Conservation (phyloP, 331 rosid species). For the Malus hybrid region DNA sequence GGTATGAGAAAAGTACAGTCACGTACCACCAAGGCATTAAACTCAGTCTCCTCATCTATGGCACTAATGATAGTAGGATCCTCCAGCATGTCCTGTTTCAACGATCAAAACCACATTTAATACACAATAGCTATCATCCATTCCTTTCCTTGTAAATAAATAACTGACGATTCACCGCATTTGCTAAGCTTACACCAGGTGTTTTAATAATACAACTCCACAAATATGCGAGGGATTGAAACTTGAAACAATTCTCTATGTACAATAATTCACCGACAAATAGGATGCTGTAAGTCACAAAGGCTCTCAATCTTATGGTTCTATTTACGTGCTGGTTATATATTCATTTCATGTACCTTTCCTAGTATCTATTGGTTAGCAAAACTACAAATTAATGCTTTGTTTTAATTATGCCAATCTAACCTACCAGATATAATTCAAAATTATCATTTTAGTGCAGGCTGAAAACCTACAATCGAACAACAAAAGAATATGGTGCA, state of each 20-base stretch:
- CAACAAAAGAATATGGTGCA: background rate
- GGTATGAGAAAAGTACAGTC: background rate
- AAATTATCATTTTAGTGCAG: background rate
- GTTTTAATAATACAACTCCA: too few species aligned
- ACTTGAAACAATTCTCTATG: too few species aligned
- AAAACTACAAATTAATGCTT: too few species aligned
- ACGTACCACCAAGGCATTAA: conserved; percentile 88
- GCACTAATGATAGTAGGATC: conserved; percentile 70
- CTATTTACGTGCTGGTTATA: too few species aligned
- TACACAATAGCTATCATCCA: background rate
- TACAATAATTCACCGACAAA: too few species aligned
- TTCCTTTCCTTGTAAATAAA: background rate
- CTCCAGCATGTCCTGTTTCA: conserved; percentile 72
- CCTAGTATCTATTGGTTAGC: too few species aligned
- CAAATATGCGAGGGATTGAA: too few species aligned
- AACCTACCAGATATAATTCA: background rate
- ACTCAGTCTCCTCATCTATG: conserved; percentile 88
- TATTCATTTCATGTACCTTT: too few species aligned
- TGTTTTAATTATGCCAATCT: too few species aligned
- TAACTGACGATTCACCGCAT: background rate
- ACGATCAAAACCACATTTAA: background rate
- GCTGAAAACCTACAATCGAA: background rate
- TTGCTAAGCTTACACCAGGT: background rate
- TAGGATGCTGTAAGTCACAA: too few species aligned
- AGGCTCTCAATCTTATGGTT: too few species aligned